Conservation (phyloP, 1,139 yeast species). For the Wickerhamomyces sp. region DNA sequence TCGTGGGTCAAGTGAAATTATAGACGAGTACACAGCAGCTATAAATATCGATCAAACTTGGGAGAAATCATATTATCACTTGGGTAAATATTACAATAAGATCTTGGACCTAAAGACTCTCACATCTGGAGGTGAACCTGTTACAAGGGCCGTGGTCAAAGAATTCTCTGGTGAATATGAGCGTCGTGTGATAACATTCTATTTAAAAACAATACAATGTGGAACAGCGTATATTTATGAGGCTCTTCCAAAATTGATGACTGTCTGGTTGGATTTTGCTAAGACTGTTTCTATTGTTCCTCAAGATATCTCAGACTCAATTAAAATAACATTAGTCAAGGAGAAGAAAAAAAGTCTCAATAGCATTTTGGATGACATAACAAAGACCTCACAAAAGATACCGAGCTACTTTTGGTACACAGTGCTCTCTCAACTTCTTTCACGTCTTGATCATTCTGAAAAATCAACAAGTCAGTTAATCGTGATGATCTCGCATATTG, state of each 20-base stretch:
- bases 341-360: conserved; percentile 37
- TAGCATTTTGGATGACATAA: conserved; percentile 50
- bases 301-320: conserved; percentile 11
- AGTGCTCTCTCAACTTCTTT: conserved; percentile 79
- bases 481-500: conserved; percentile 48
- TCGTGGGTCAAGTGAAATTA: conserved; percentile 70
- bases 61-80: conserved; percentile 77
- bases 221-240: conserved; percentile 76
- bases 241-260: conserved; percentile 82
- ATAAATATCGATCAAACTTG: conserved; percentile 53
- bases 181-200: conserved; percentile 57
- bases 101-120: conserved; percentile 47
- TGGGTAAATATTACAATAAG: conserved; percentile 78
- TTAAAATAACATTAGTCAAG: conserved; percentile 23
- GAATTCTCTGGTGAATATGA: conserved; percentile 56
- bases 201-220: conserved; percentile 61
- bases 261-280: conserved; percentile 89
- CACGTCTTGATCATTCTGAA: conserved; percentile 70
- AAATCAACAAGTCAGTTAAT: conserved; percentile 53
- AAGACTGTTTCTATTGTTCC: conserved; percentile 26
- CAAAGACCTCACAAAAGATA: conserved; percentile 40
- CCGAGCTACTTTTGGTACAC: conserved; percentile 76
- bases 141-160: conserved; percentile 3
- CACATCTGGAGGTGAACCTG: conserved; percentile 8
- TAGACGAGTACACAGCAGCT: conserved; percentile 63